Base-by-base conservation (phyloP, 257 asterid species). In the Primulina eburnea region DNA sequence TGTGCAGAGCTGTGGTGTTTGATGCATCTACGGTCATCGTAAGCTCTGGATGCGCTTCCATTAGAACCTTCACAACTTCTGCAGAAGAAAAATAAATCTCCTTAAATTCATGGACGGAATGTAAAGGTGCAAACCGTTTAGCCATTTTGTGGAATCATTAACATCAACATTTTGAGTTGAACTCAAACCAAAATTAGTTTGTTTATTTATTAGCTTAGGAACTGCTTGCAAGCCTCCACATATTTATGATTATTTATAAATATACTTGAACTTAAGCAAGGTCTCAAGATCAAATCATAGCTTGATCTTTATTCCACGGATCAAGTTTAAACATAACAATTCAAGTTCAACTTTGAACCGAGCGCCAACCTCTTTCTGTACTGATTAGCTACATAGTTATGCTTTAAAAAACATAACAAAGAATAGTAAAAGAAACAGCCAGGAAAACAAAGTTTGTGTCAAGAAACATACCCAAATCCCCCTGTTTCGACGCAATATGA, bases 401-500 rank as follows among this genome's bases (percentile, higher is more conserved):
- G 52, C 52, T 40, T 40, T 11, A 16, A 4, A 2, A 20, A 26
- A 4, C 7, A 2, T 8, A 43, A 47, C 7, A 8, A 17, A 21
- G n/a, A 8, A 26, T 5, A 26, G 16, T 40, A 9, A 17, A 43
- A 50, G 7, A 58, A 65, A 30, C 43, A 65, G 12, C 0, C n/a
- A 26, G 60, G 71, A 17, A 37, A 2, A 10, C 0, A 2, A 8
- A 20, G 5, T 12, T 47, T 35, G 24, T 17, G 10, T 16, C 26
- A 14, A 71, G 71, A 57, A 58, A 63, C 2, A 17, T 76, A 85
- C 86, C 90, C 60, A 86, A 79, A 69, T 86, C 90, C 29, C 90
- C 90, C 64, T 86, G 88, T 71, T 86, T 86, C 35, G 88, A 87
- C 60, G 90, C 90, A 67, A 86, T 81, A 70, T 86, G 88, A 60